Percentiles rank a stretch among this genome's conserved stretches.
Evolutionary conservation across 2,329 filamentous ascomycete species (phyloP).

Genomic region (Aspergillus arachidicola): DNA sequence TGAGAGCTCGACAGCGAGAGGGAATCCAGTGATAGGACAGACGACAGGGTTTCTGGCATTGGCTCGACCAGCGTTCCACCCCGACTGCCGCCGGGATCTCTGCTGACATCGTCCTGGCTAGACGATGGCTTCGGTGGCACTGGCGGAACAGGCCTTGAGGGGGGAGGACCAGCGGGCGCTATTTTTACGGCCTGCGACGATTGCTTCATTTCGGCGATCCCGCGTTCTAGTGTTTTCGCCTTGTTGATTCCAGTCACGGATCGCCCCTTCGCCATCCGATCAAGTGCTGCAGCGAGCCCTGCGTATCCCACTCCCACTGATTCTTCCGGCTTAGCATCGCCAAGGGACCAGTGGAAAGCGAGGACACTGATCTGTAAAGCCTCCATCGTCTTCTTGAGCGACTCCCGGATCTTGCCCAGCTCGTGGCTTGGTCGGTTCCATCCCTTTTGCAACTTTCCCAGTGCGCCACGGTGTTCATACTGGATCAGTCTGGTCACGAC

Average conservation of each 20-base stretch:
- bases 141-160: slow-evolving; percentile 16
- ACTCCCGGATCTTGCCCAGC: slow-evolving; percentile 41
- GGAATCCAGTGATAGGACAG: slow-evolving; percentile 30
- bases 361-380: slow-evolving; percentile 66
- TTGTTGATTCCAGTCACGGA: slow-evolving; percentile 37
- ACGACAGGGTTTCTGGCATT: slow-evolving; percentile 27
- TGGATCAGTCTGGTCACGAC: slow-evolving; percentile 64
- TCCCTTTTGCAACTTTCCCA: slow-evolving; percentile 62
- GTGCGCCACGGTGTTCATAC: slow-evolving; percentile 62
- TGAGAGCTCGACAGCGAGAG: slow-evolving; percentile 18
- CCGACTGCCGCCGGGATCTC: neutral
- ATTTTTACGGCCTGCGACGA: neutral
- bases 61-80: slow-evolving; percentile 23
- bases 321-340: slow-evolving; percentile 60
- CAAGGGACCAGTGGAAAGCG: slow-evolving; percentile 69
- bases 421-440: slow-evolving; percentile 49
- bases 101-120: slow-evolving; percentile 16
- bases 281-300: slow-evolving; percentile 65
- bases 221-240: slow-evolving; percentile 25
- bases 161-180: neutral
- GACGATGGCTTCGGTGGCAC: slow-evolving; percentile 32
- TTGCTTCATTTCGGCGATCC: slow-evolving; percentile 7
- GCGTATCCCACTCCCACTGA: slow-evolving; percentile 69
- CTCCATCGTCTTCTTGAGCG: slow-evolving; percentile 62
- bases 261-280: slow-evolving; percentile 43